Evolutionary conservation across 2,329 filamentous ascomycete species (phyloP).

Genomic region (Sclerotinia trifoliorum): DNA sequence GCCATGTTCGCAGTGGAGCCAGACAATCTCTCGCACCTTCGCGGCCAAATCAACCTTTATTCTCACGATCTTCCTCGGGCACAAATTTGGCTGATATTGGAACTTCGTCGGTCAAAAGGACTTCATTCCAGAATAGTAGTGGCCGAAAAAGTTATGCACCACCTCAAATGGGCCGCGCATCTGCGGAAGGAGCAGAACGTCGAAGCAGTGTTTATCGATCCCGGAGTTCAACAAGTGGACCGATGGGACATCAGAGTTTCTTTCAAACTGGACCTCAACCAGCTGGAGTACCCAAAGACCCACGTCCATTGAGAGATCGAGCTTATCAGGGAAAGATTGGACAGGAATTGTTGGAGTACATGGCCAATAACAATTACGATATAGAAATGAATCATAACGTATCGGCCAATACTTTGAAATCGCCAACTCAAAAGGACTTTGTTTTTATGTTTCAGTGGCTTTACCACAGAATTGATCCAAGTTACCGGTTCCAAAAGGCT

Average conservation of each 20-base stretch:
- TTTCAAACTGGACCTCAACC: slow-evolving; percentile 83
- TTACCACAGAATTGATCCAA: slow-evolving; percentile 92
- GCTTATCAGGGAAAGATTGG: slow-evolving; percentile 79
- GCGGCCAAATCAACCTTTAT: slow-evolving; percentile 82
- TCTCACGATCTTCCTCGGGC: slow-evolving; percentile 80
- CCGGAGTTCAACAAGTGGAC: slow-evolving; percentile 65
- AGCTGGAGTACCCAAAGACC: slow-evolving; percentile 81
- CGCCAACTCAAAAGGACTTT: slow-evolving; percentile 97
- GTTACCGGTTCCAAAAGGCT: slow-evolving; percentile 87
- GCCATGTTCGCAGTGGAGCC: slow-evolving; percentile 77
- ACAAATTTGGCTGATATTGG: slow-evolving; percentile 76
- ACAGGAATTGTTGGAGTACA: slow-evolving; percentile 86
- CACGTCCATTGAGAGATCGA: slow-evolving; percentile 79
- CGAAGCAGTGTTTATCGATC: slow-evolving; percentile 80
- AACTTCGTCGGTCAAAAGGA: slow-evolving; percentile 79
- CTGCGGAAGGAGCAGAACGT: slow-evolving; percentile 53
- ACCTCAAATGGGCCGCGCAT: slow-evolving; percentile 40
- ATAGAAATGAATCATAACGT: slow-evolving; percentile 95
- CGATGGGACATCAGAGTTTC: slow-evolving; percentile 83
- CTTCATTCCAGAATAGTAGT: slow-evolving; percentile 70
- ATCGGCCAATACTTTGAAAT: slow-evolving; percentile 87
- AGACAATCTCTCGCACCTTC: slow-evolving; percentile 82
- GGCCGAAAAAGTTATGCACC: slow-evolving; percentile 58
- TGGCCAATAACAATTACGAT: slow-evolving; percentile 92
- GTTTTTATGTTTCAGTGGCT: slow-evolving; percentile 98